These are phyloP conservation scores for Carex arenaria DNA, from an alignment of 202 grass and related monocot genomes.

Conservation along the genomic window DNA sequence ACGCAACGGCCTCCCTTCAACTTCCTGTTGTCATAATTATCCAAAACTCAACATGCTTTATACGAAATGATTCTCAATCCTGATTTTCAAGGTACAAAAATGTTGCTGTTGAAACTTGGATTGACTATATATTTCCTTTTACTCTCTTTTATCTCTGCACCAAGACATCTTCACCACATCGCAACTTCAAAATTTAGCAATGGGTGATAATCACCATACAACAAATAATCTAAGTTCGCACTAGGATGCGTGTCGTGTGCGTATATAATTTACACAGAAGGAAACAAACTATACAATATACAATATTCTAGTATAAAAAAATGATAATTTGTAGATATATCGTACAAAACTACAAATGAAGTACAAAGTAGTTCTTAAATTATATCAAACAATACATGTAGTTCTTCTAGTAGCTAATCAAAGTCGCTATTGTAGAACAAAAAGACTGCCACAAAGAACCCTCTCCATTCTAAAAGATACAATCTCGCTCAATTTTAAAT, in stretches of 20 bases:
- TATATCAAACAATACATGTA: background rate
- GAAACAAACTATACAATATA: too few relatives aligned
- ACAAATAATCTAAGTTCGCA: too few relatives aligned
- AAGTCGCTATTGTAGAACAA: background rate
- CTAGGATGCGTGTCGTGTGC: too few relatives aligned
- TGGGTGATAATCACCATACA: too few relatives aligned
- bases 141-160: too few relatives aligned
- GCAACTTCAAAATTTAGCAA: too few relatives aligned
- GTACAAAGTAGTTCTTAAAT: background rate
- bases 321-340: background rate
- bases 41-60: background rate
- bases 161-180: too few relatives aligned
- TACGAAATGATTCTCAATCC: background rate
- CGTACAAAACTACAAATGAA: background rate
- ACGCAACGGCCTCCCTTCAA: slow-evolving; percentile 63
- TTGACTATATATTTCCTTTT: too few relatives aligned
- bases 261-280: too few relatives aligned
- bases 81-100: background rate
- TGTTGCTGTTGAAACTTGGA: too few relatives aligned
- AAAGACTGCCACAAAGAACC: background rate
- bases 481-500: background rate
- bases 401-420: background rate
- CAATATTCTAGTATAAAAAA: background rate
- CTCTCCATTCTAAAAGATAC: background rate
- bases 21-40: slow-evolving; percentile 21